phyloP scores from a whole-genome alignment of 169 alveolate species.

The Plasmodium reichenowi region DNA sequence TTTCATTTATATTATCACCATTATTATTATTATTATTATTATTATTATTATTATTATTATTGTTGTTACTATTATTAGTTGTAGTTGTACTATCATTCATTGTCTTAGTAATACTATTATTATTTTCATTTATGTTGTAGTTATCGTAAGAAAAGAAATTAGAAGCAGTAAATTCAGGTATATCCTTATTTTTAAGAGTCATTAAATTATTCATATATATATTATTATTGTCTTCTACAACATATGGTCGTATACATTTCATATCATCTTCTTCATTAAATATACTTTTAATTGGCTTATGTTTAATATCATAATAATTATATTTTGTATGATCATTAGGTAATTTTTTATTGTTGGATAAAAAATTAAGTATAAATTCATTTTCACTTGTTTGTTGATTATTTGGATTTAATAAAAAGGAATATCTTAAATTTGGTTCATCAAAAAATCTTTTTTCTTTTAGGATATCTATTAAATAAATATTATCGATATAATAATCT shows the following conservation, averaged over 20 bases:
- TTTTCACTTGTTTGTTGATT: conserved; percentile 60
- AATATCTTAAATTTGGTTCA: conserved; percentile 2
- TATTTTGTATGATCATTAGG: conserved; percentile 18
- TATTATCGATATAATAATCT: conserved; percentile 79
- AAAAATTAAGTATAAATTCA: conserved; percentile 69
- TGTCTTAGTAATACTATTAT: not conserved
- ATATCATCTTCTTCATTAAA: conserved; percentile 68
- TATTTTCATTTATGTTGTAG: conserved; percentile 15
- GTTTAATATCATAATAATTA: conserved; percentile 20
- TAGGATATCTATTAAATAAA: conserved; percentile 77
- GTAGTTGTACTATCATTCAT: not conserved
- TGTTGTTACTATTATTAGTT: not conserved
- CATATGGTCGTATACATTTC: conserved; percentile 35
- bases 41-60: not conserved
- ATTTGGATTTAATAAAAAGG: conserved; percentile 65
- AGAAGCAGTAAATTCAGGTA: not conserved
- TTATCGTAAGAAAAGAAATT: not conserved
- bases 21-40: not conserved
- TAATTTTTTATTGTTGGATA: conserved; percentile 3
- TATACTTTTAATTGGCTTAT: conserved; percentile 10
- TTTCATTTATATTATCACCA: not conserved
- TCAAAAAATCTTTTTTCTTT: conserved; percentile 70
- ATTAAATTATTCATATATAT: conserved; percentile 23
- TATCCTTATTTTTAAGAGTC: conserved; percentile 24
- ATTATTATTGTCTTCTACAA: conserved; percentile 13